A percentile compares a stretch with the other conserved stretches of the same genome.
phyloP scores from a whole-genome alignment of 2,329 filamentous ascomycete species.

The Mariannaea elegans region DNA sequence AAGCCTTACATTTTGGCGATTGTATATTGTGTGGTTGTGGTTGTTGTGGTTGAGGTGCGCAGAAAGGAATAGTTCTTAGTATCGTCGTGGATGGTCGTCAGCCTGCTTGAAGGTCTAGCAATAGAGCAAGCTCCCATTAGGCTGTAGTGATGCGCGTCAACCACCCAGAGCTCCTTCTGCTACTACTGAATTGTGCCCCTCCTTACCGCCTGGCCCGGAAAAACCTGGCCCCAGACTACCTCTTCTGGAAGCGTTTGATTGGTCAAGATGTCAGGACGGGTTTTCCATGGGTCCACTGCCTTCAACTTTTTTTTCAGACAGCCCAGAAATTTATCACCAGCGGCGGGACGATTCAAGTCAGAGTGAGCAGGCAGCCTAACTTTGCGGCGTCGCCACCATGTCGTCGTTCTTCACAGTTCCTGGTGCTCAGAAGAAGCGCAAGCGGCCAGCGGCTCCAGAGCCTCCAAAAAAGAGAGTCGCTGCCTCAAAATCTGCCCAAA shows the following conservation, averaged over 20 bases:
- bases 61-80: conserved; percentile 32
- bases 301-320: conserved; percentile 52
- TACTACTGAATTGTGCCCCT: conserved; percentile 41
- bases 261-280: conserved; percentile 24
- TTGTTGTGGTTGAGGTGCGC: conserved; percentile 24
- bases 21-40: conserved; percentile 24
- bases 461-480: conserved; percentile 68
- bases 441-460: conserved; percentile 68
- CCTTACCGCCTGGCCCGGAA: conserved; percentile 47
- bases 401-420: conserved; percentile 96
- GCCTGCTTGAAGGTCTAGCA: conserved; percentile 35
- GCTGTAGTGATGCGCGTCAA: conserved; percentile 52
- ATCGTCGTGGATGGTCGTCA: conserved; percentile 30
- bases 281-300: conserved; percentile 39
- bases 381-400: conserved; percentile 62
- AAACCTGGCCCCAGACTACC: conserved; percentile 39
- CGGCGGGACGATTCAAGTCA: conserved; percentile 39
- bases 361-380: conserved; percentile 37
- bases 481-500: conserved; percentile 54
- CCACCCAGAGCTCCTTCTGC: conserved; percentile 34
- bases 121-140: conserved; percentile 44
- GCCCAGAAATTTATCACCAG: conserved; percentile 42
- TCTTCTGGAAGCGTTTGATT: conserved; percentile 31
- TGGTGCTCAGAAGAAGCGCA: conserved; percentile 88
- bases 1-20: conserved; percentile 38